Evolutionary conservation across 2,329 filamentous ascomycete genomes (phyloP).

Genomic region (Ceratocystis lukuohia): DNA sequence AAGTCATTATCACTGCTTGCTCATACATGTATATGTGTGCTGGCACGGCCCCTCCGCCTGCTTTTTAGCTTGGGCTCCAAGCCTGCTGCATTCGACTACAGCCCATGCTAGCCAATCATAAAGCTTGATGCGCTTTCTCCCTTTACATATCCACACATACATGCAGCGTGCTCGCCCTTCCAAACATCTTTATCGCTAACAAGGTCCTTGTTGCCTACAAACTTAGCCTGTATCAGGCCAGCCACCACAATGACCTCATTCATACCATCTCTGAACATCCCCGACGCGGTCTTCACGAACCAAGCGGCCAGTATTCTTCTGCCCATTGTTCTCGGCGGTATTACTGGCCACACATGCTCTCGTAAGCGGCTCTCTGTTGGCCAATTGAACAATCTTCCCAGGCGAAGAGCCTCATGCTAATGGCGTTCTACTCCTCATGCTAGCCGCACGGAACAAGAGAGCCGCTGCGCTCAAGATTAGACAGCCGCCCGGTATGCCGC

Average conservation of each 20-base stretch:
- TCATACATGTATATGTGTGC: not conserved
- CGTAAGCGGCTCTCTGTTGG: slow-evolving; percentile 34
- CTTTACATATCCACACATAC: no score
- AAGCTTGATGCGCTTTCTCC: not conserved
- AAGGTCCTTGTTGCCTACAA: not conserved
- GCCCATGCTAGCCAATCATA: not conserved
- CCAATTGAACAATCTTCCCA: not conserved
- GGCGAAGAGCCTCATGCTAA: slow-evolving; percentile 16
- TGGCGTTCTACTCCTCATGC: slow-evolving; percentile 23
- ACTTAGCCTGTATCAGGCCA: not conserved
- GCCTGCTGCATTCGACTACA: not conserved
- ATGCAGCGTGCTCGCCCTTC: no score
- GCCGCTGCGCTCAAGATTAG: slow-evolving; percentile 35
- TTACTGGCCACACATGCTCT: slow-evolving; percentile 55
- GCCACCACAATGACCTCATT: slow-evolving; percentile 56
- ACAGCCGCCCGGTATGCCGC: slow-evolving; percentile 52
- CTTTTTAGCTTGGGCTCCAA: not conserved
- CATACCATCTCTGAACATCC: slow-evolving; percentile 65
- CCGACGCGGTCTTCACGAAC: slow-evolving; percentile 55
- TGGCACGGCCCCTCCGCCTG: not conserved
- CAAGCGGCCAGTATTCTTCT: slow-evolving; percentile 62
- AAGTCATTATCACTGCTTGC: no score
- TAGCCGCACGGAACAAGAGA: slow-evolving; percentile 49
- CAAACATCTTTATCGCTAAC: not conserved
- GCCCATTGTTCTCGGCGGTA: slow-evolving; percentile 58